Base-by-base conservation (phyloP, 768 basidiomycete species). In the Auricularia auricula-judae region DNA sequence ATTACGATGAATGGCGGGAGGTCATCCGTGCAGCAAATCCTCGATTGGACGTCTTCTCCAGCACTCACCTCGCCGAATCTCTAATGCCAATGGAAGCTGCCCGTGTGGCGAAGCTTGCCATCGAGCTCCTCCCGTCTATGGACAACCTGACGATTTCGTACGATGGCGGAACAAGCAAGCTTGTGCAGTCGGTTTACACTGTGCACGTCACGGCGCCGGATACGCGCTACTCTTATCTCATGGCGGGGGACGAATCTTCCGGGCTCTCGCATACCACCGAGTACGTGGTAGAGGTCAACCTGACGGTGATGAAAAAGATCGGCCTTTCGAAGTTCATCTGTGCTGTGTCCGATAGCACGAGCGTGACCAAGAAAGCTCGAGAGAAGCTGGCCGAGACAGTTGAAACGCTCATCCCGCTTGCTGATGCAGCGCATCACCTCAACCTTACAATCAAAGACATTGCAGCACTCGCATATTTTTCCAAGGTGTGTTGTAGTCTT, bases 161-260 rank as follows among this genome's bases (percentile, higher is more conserved):
- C 63, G 74, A 77, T 66, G 72, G 72, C 35, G 74, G 74, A 7
- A 73, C 72, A n/a, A 71, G 69, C 5, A 69, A 64, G 35, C 68
- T 67, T 3, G 67, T 62, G 4, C 69, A 75, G 23, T 67, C 71
- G 4, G 71, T 73, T 43, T 75, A 74, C 65, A 73, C 74, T 4
- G 53, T 74, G 34, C 75, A 76, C 63, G 67, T 75, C 59, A 75
- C 73, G 21, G 74, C 72, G 3, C 65, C 66, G 51, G 69, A 69
- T 3, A 39, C 69, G 11, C 68, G 69, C n/a, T 71, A 71, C 16
- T 36, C 64, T 14, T 76, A 69, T 63, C 67, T 75, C 47, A 65
- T 74, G 54, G 71, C 67, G 18, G 70, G 72, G 2, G 61, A 68
- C 33, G 72, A 74, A 63, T 71, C 67, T 47, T 71, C 72, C 3